These are phyloP conservation scores for Saprolegnia parasitica DNA, from an alignment of 352 stramenopile genomes.

Conservation along the genomic window DNA sequence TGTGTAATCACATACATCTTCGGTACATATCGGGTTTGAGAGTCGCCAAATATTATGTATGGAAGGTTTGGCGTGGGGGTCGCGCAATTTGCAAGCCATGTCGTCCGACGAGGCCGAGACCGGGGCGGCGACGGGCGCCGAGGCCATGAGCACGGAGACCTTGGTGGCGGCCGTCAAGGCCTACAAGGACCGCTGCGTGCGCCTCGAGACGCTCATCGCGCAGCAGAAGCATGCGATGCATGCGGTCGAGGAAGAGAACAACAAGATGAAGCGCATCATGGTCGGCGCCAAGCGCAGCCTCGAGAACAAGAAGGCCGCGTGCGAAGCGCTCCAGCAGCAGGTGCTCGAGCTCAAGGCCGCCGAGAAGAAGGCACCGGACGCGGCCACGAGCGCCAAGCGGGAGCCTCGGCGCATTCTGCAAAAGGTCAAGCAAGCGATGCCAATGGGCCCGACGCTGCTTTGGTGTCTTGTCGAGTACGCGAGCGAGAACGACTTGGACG, in stretches of 20 bases:
- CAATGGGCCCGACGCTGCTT: constrained; percentile 31
- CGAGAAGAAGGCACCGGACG: constrained; percentile 43
- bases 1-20: not conserved
- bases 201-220: constrained; percentile 10
- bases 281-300: constrained; percentile 86
- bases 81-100: not conserved
- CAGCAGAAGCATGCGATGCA: constrained; percentile 28
- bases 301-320: constrained; percentile 57
- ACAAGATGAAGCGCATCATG: constrained; percentile 76
- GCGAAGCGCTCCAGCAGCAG: constrained; percentile 49
- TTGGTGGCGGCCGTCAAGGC: constrained; percentile 7
- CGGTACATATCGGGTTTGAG: not conserved
- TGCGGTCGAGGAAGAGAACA: constrained; percentile 41
- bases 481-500: constrained; percentile 60
- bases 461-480: constrained; percentile 84
- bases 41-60: not conserved
- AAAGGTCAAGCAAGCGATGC: constrained; percentile 55
- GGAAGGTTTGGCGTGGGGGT: not conserved
- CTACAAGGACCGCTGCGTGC: constrained; percentile 22
- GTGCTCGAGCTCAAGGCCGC: constrained; percentile 55
- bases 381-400: constrained; percentile 26
- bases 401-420: constrained; percentile 59
- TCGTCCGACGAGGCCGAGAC: not conserved
- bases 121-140: not conserved
- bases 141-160: not conserved